Evolutionary conservation across 441 rosid species (phyloP).

Genomic region (Euphorbia celastroides): DNA sequence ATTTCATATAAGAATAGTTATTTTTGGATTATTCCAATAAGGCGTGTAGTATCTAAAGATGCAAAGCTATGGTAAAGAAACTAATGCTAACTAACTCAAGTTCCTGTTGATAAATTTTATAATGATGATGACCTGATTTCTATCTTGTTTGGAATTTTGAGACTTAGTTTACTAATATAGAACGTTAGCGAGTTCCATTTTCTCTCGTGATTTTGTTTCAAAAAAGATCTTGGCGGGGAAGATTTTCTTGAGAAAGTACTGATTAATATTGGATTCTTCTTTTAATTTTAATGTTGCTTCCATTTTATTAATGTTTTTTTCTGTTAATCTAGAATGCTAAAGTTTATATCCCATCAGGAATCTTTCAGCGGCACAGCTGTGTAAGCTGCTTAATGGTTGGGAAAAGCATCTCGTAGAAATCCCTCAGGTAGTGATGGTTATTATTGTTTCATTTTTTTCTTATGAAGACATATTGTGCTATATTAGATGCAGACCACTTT

Average conservation of each 20-base stretch:
- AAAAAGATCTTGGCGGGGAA: neutral
- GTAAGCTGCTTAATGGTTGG: constrained; percentile 59
- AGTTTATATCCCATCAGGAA: constrained; percentile 49
- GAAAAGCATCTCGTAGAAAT: constrained; percentile 44
- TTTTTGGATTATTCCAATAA: neutral
- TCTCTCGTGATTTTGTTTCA: neutral
- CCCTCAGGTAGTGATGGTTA: constrained; percentile 48
- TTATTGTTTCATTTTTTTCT: neutral
- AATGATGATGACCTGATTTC: neutral
- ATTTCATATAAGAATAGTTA: neutral
- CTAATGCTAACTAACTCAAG: neutral
- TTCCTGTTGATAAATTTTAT: neutral
- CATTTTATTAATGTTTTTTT: neutral
- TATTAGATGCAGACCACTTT: neutral
- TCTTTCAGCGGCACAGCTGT: constrained; percentile 50
- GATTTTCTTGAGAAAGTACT: neutral
- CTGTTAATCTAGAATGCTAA: neutral
- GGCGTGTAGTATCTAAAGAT: neutral
- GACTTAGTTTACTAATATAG: neutral
- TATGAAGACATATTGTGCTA: neutral
- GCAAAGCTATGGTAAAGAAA: neutral
- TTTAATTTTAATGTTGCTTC: neutral
- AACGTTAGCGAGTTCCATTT: neutral
- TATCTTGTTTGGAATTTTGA: neutral
- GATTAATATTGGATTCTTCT: neutral